Percentiles rank a stretch among this genome's conserved stretches.
These are phyloP conservation scores for Papiliotrema flavescens DNA, from an alignment of 1,284 basidiomycete genomes.

Conservation along the genomic window DNA sequence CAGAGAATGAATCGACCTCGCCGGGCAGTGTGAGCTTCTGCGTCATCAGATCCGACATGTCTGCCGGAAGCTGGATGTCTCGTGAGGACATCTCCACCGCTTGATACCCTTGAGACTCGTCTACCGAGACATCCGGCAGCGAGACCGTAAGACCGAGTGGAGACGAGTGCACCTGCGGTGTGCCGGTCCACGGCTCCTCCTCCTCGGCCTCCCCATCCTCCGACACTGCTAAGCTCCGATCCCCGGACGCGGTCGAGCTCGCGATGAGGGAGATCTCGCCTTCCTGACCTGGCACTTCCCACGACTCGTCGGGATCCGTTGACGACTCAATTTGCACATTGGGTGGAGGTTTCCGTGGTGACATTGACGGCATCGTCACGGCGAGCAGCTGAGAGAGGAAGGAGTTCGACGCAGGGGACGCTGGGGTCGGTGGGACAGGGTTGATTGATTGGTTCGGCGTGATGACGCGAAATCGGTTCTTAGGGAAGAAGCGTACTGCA, in stretches of 20 bases:
- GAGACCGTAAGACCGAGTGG: constrained; percentile 24
- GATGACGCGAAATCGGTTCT: constrained; percentile 39
- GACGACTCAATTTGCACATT: background rate
- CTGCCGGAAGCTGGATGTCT: constrained; percentile 27
- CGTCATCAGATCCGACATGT: constrained; percentile 34
- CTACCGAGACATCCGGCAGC: background rate
- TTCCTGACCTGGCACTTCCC: constrained; percentile 39
- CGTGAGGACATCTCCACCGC: constrained; percentile 20
- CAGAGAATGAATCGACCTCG: constrained; percentile 6
- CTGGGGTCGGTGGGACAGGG: background rate
- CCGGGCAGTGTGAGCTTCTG: constrained; percentile 5
- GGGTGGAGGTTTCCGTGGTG: constrained; percentile 14
- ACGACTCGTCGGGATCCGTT: constrained; percentile 25
- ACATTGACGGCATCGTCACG: constrained; percentile 28
- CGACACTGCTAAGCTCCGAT: constrained; percentile 5
- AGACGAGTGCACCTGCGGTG: constrained; percentile 26
- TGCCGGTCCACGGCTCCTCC: constrained; percentile 28
- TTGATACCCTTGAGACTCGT: constrained; percentile 9
- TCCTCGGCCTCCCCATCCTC: background rate
- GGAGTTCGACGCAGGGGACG: constrained; percentile 19
- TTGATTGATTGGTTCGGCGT: constrained; percentile 30
- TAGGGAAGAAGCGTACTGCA: constrained; percentile 41
- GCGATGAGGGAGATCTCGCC: constrained; percentile 36
- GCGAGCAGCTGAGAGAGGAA: constrained; percentile 37
- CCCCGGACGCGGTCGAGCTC: constrained; percentile 19